Evolutionary conservation across 345 rosid genomes (phyloP).

Genomic region (Arabis alpina): DNA sequence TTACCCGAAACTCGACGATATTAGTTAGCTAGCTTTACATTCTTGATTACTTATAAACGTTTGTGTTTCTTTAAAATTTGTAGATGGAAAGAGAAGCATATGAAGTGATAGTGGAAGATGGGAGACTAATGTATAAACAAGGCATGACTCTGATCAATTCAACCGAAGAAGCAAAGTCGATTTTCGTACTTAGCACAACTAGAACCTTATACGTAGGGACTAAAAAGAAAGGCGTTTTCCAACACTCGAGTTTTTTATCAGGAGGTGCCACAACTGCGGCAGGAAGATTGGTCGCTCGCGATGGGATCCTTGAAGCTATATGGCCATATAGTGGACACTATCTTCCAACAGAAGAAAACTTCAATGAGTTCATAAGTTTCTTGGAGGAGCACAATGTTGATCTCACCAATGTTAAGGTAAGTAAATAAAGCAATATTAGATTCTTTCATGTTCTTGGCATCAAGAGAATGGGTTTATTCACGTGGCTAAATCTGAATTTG

Average conservation of each 20-base stretch:
- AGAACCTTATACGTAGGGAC: constrained; percentile 63
- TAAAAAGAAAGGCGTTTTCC: constrained; percentile 66
- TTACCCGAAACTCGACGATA: background rate
- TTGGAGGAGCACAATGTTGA: constrained; percentile 63
- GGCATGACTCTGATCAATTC: constrained; percentile 52
- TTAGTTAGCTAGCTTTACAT: constrained; percentile 1
- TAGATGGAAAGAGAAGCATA: constrained; percentile 70
- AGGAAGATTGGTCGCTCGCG: constrained; percentile 60
- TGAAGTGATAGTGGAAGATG: constrained; percentile 65
- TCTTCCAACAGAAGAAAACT: constrained; percentile 71
- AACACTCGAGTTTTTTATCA: constrained; percentile 72
- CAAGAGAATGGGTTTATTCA: constrained; percentile 20
- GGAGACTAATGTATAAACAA: constrained; percentile 60
- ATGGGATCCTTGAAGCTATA: constrained; percentile 68
- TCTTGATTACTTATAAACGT: constrained; percentile 6
- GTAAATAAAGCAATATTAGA: background rate
- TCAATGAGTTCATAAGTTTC: constrained; percentile 57
- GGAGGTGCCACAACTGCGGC: constrained; percentile 76
- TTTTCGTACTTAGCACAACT: constrained; percentile 74
- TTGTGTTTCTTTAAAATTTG: constrained; percentile 24
- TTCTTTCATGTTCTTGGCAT: constrained; percentile 15
- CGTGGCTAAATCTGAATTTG: constrained; percentile 16
- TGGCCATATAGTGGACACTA: constrained; percentile 84
- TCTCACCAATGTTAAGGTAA: constrained; percentile 66
- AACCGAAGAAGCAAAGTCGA: constrained; percentile 58